These are phyloP conservation scores for Neonectria faginata DNA, from an alignment of 2,329 filamentous ascomycete species.

Conservation along the genomic window DNA sequence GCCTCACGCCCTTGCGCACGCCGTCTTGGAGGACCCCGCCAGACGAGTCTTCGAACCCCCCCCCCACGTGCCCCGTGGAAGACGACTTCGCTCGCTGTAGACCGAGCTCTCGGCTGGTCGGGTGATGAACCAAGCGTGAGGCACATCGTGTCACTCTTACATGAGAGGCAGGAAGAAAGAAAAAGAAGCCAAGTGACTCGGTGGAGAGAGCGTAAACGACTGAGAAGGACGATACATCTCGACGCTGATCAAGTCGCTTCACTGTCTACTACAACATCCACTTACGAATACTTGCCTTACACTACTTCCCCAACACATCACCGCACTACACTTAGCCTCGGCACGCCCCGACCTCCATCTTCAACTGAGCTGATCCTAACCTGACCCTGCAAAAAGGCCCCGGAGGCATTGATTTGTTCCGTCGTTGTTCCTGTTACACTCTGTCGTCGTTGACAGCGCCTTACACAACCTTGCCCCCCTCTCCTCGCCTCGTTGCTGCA, in stretches of 20 bases:
- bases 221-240: slow-evolving; percentile 5
- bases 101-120: slow-evolving; percentile 31
- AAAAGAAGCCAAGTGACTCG: slow-evolving; percentile 19
- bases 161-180: slow-evolving; percentile 28
- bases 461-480: slow-evolving; percentile 20
- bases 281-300: slow-evolving; percentile 15
- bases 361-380: slow-evolving; percentile 35
- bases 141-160: slow-evolving; percentile 42
- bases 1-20: slow-evolving; percentile 29
- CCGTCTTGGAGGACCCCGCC: slow-evolving; percentile 21
- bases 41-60: slow-evolving; percentile 32
- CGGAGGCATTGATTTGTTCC: slow-evolving; percentile 20
- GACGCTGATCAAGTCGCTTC: not conserved
- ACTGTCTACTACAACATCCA: slow-evolving; percentile 21
- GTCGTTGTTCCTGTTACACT: slow-evolving; percentile 8
- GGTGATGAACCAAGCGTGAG: slow-evolving; percentile 38
- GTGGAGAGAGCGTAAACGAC: slow-evolving; percentile 6
- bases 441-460: slow-evolving; percentile 2
- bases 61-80: slow-evolving; percentile 43
- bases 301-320: slow-evolving; percentile 14
- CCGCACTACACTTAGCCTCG: slow-evolving; percentile 16
- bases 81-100: slow-evolving; percentile 35
- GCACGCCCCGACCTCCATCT: slow-evolving; percentile 16
- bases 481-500: slow-evolving; percentile 31
- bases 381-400: slow-evolving; percentile 26